Base-by-base conservation (phyloP, 257 asterid species). In the Rauvolfia tetraphylla region DNA sequence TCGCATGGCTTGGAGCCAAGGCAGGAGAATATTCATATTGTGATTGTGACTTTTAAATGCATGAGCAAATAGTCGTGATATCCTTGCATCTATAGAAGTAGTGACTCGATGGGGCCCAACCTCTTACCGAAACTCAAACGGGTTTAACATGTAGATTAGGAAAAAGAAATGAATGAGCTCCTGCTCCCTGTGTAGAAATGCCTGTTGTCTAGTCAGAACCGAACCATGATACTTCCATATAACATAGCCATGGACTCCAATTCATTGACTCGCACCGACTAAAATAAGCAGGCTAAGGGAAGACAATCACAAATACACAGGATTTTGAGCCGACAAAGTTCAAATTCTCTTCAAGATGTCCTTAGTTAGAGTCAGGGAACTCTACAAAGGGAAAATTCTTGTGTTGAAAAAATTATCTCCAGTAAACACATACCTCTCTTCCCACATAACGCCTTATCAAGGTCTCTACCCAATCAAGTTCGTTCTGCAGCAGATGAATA, bases 371-470 rank as follows among this genome's bases (percentile, higher is more conserved):
- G 38, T 65, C 17, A 48, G 66, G 41, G 51, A 44, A 48, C 46
- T 22, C 42, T 1, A 34, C 17, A 20, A 31, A 49, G 49, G 29
- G 8, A 38, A 65, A 31, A 62, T 65, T 36, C 14, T 34, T 65
- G 23, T 29, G 39, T 38, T 36, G 48, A 10, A 49, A 65, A 13
- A 67, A 67, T 38, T 67, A 67, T 10, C 31, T 67, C 36, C 27
- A 49, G 54, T 23, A 46, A 71, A 69, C 8, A 20, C 86, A 63
- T 84, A 91, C 97, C 98, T 95, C 98, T 90, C 99, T 87, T 68
- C 98, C 99, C 15, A 91, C 86, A 66, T 90, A 95, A 20, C 88
- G 90, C 77, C 72, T 86, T 76, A 95, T 89, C 87, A 95, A 75
- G 81, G 59, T 79, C 75, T 80, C 90, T 81, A 81, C 85, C 98